Base-by-base conservation (phyloP, 345 rosid species). In the Hevea brasiliensis region DNA sequence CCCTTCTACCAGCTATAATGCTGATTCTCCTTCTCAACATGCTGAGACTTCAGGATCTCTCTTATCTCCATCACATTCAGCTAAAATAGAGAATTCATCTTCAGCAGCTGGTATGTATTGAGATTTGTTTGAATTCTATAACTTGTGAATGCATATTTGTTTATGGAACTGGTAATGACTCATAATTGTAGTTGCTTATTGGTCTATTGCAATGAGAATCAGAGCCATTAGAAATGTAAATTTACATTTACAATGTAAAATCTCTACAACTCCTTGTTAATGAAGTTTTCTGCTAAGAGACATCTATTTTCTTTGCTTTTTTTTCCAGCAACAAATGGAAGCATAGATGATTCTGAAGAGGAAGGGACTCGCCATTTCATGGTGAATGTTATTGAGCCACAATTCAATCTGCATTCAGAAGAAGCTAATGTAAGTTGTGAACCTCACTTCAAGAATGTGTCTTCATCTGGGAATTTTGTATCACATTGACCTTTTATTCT, bases 311-410 rank as follows among this genome's bases (percentile, higher is more conserved):
- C 42, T 81, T 79, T 59, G 78, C 70, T 80, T 77, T 32, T 75
- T 76, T 82, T 72, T 61, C 74, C 84, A 87, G 93, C 74, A 64
- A 80, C 76, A 72, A 80, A 71, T 84, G 89, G 85, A 80, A 80
- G 27, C 74, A 53, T 73, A 61, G 83, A 80, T 84, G 96, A 89
- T 77, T 69, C 85, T 50, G 90, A 88, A 77, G 90, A 88, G 81
- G 99, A 89, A 40, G 98, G 96, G 58, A 91, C 90, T 76, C 87
- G 86, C 62, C 92, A 89, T 82, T 91, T 90, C 75, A 92, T 92
- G 99, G 99, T 95, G 80, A 92, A 95, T 82, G 96, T 95, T 75
- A 85, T 89, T 74, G 96, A 90, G 85, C 99, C 98, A 40, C 99
- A 95, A 79, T 95, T 95, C 81, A 95, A 95, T 88, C 99, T 95